phyloP scores from a whole-genome alignment of 768 basidiomycete species.

The Boletus tomentosulus region DNA sequence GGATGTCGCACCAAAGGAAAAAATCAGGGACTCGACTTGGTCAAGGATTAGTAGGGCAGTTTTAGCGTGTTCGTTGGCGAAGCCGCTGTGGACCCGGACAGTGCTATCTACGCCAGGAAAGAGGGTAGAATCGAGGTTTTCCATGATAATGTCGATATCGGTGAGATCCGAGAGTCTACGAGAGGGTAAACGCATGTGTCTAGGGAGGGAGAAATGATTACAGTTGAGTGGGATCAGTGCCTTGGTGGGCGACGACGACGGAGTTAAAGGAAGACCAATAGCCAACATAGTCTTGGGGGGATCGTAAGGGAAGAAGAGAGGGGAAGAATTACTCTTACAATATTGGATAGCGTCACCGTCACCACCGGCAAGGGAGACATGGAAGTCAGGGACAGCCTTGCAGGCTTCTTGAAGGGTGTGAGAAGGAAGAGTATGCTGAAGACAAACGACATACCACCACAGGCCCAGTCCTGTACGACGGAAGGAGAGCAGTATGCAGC shows the following conservation, averaged over 20 bases:
- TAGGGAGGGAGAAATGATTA: conserved; percentile 21
- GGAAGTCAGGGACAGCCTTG: conserved; percentile 41
- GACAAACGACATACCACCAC: conserved; percentile 33
- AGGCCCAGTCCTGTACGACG: conserved; percentile 39
- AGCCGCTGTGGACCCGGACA: conserved; percentile 51
- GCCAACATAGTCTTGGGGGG: conserved; percentile 47
- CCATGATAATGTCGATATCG: conserved; percentile 41
- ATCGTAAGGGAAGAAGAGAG: not conserved
- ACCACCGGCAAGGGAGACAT: conserved; percentile 40
- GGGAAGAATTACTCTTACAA: conserved; percentile 31
- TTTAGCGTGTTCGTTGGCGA: conserved; percentile 45
- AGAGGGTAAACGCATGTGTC: not conserved
- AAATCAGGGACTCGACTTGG: conserved; percentile 40
- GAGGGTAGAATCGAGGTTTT: conserved; percentile 39
- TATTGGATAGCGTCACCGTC: conserved; percentile 46
- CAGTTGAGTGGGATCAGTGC: conserved; percentile 55
- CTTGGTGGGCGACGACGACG: conserved; percentile 59
- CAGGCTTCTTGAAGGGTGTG: conserved; percentile 21
- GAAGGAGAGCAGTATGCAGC: conserved; percentile 49
- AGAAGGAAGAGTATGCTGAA: not conserved
- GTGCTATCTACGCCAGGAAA: conserved; percentile 50
- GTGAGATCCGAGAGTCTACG: conserved; percentile 48
- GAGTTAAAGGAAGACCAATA: conserved; percentile 48
- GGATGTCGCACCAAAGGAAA: conserved; percentile 32
- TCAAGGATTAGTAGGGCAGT: conserved; percentile 43